These are phyloP conservation scores for Datura wrightii DNA, from an alignment of 257 asterid species.

Conservation along the genomic window DNA sequence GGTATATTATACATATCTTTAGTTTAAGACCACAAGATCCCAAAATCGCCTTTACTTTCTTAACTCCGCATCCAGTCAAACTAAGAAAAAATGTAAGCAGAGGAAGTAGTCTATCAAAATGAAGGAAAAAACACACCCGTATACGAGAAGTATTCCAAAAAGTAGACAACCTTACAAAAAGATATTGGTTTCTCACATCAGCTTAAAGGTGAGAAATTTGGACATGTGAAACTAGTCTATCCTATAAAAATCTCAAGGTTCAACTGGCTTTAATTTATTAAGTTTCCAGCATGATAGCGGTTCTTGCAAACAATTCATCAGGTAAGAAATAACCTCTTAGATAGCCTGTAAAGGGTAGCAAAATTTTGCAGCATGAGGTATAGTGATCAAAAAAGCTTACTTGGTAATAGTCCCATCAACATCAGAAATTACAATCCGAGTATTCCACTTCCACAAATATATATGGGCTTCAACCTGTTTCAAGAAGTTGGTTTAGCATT, in stretches of 20 bases:
- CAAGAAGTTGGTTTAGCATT: constrained; percentile 26
- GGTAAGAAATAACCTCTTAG: background rate
- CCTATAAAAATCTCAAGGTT: constrained; percentile 11
- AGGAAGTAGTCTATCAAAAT: background rate
- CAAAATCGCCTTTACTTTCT: too few species aligned
- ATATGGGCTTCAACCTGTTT: constrained; percentile 98
- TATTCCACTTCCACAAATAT: constrained; percentile 99
- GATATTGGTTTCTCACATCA: constrained; percentile 15
- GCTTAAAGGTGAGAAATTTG: constrained; percentile 17
- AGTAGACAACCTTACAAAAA: background rate
- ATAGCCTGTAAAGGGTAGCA: background rate
- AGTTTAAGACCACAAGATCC: too few species aligned
- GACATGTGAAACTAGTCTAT: background rate
- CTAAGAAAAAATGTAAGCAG: too few species aligned
- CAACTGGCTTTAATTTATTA: constrained; percentile 6
- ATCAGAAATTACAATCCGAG: constrained; percentile 91
- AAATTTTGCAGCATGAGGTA: constrained; percentile 13
- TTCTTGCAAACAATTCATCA: background rate
- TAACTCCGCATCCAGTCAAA: too few species aligned
- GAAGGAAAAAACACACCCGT: background rate
- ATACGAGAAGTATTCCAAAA: background rate
- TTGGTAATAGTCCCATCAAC: constrained; percentile 99
- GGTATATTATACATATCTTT: too few species aligned
- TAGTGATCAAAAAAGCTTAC: constrained; percentile 48
- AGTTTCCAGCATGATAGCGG: constrained; percentile 19